Conservation (phyloP, 306 rosid species). For the Adenanthera pavonina region DNA sequence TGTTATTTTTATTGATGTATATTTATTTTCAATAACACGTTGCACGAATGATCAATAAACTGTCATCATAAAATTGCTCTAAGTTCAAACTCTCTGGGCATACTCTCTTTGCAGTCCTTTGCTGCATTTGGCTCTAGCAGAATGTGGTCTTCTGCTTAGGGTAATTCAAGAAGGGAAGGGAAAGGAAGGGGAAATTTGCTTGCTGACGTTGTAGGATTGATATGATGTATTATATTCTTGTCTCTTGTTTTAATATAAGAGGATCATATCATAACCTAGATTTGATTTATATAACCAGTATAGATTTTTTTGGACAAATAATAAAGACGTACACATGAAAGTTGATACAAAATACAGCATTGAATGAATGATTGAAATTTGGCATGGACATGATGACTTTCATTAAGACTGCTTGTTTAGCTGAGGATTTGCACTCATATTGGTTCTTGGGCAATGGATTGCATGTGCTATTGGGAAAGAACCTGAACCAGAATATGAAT, state of each 20-base stretch:
- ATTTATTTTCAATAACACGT: background rate
- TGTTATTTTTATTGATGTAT: background rate
- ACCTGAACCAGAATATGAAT: background rate
- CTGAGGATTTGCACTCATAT: background rate
- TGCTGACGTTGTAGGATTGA: no score
- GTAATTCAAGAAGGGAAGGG: background rate
- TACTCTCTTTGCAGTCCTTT: background rate
- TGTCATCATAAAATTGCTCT: background rate
- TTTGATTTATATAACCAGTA: background rate
- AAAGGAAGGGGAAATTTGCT: no score
- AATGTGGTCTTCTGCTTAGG: background rate
- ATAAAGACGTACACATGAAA: background rate
- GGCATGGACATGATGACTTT: background rate
- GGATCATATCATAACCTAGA: background rate
- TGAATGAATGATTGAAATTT: background rate
- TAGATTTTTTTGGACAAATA: background rate
- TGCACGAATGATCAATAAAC: conserved; percentile 7
- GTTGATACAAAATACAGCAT: background rate
- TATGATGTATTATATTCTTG: no score
- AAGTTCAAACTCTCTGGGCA: background rate
- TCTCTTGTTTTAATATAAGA: background rate
- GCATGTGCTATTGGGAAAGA: background rate
- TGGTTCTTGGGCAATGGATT: background rate
- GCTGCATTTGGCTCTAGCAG: background rate
- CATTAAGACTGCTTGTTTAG: background rate